Base-by-base conservation (phyloP, 164 flowering plant species). In the Santalum album region DNA sequence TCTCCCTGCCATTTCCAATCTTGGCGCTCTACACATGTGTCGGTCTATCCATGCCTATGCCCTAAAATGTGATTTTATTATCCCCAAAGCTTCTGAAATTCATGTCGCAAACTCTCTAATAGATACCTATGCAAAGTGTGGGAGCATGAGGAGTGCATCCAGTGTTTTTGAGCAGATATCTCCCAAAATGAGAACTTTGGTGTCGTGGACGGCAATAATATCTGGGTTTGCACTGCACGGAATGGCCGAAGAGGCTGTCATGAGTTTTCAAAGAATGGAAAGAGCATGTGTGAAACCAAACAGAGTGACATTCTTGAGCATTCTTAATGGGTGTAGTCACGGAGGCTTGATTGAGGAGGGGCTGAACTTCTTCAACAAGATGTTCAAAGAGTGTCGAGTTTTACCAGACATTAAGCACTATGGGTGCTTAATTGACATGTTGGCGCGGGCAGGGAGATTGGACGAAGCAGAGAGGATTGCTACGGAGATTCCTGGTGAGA, bases 291-390 rank as follows among this genome's bases (percentile, higher is more conserved):
- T 71, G 34, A 64, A 60, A 51, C 82, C 90, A 1, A 81, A 81
- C 35, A 40, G 65, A 48, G 69, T 81, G 16, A 81, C 90, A 16
- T 72, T 77, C 60, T 62, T 84, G 67, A 71, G 87, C 53, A 56
- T 81, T 58, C 53, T 84, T 15, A 73, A 58, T 66, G 84, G 79
- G 18, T 84, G 82, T 53, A 79, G 90, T 45, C 84, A 84, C 64
- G 83, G 81, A 43, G 87, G 87, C 19, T 62, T 84, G 59, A 75
- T 78, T 34, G 79, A 76, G 2, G 81, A 75, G 51, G 90, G 85
- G 56, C 63, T 79, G 7, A 51, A 39, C 23, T 74, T 79, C 48
- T 79, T 77, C 57, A 53, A 56, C 19, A 71, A 69, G 70, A 81
- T 81, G 83, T 66, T 68, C 20, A 24, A 51, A 45, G 67, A 59